These are phyloP conservation scores for Teunomyces gatunensis DNA, from an alignment of 805 yeast genomes.

Conservation along the genomic window DNA sequence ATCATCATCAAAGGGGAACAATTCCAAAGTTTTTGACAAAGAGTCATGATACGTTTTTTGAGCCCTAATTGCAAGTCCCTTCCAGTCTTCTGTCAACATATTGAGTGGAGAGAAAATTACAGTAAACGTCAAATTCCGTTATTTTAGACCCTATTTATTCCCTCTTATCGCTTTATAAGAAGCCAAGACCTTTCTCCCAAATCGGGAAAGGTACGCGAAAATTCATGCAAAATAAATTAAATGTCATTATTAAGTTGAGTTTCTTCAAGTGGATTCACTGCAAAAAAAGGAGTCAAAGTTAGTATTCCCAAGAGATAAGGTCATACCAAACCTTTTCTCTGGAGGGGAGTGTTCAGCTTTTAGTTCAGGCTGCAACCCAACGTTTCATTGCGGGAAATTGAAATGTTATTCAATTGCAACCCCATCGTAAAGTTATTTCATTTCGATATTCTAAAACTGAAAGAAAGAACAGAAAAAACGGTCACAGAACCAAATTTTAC, in stretches of 20 bases:
- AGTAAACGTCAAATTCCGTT: background rate
- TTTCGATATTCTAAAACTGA: background rate
- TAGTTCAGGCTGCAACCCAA: too few relatives aligned
- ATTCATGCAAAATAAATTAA: background rate
- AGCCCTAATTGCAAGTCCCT: slow-evolving; percentile 14
- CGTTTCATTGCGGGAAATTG: too few relatives aligned
- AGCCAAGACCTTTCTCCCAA: background rate
- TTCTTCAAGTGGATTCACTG: background rate
- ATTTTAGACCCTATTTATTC: background rate
- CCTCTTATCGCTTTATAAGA: background rate
- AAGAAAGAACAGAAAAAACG: background rate
- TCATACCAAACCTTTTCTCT: too few relatives aligned
- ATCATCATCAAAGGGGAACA: slow-evolving; percentile 16
- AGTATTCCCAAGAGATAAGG: too few relatives aligned
- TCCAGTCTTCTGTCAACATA: slow-evolving; percentile 19
- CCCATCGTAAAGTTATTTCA: background rate
- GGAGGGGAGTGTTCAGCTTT: too few relatives aligned
- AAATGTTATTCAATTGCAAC: too few relatives aligned
- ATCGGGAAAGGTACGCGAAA: background rate
- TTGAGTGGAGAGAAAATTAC: background rate
- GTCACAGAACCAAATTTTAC: background rate
- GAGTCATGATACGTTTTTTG: slow-evolving; percentile 12
- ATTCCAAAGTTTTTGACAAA: slow-evolving; percentile 14
- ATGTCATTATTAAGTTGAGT: background rate
- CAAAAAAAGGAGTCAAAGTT: too few relatives aligned